These are phyloP conservation scores for Pestalotiopsis sp. DNA, from an alignment of 2,329 filamentous ascomycete genomes.

Conservation along the genomic window DNA sequence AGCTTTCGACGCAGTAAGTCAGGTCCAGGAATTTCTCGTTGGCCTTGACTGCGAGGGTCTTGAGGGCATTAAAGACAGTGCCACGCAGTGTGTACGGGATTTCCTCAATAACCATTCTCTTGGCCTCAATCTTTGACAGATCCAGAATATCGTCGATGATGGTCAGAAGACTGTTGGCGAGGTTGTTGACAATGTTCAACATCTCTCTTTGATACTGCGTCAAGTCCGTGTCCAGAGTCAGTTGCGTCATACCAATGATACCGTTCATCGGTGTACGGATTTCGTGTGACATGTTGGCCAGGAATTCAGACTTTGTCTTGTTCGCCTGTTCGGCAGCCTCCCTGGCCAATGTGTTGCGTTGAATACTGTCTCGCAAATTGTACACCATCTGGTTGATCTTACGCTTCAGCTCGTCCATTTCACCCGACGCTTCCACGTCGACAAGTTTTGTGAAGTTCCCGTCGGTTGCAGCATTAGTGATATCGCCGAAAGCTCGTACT, in stretches of 20 bases:
- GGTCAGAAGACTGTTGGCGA: conserved; percentile 93
- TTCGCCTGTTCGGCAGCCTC: conserved; percentile 96
- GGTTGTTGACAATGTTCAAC: conserved; percentile 96
- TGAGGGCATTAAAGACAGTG: conserved; percentile 95
- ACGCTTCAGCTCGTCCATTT: conserved; percentile 98
- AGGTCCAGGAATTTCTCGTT: conserved; percentile 94
- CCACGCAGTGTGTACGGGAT: conserved; percentile 94
- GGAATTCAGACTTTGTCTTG: conserved; percentile 97
- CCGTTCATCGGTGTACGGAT: conserved; percentile 97
- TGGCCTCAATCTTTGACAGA: conserved; percentile 85
- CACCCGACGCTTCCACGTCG: conserved; percentile 94
- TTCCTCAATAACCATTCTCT: conserved; percentile 97
- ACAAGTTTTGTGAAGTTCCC: conserved; percentile 97
- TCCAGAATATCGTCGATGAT: conserved; percentile 89
- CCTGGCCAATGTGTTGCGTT: conserved; percentile 92
- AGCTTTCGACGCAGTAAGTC: conserved; percentile 90
- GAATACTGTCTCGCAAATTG: conserved; percentile 92
- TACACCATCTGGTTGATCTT: conserved; percentile 99
- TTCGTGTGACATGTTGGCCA: conserved; percentile 99
- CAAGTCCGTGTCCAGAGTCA: conserved; percentile 92
- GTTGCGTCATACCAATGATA: conserved; percentile 96
- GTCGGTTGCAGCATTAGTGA: conserved; percentile 96
- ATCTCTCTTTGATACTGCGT: conserved; percentile 97
- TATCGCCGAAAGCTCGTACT: conserved; percentile 96
- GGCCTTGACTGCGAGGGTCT: conserved; percentile 94